These are phyloP conservation scores for Claviceps pazoutovae DNA, from an alignment of 2,329 filamentous ascomycete species.

Conservation along the genomic window DNA sequence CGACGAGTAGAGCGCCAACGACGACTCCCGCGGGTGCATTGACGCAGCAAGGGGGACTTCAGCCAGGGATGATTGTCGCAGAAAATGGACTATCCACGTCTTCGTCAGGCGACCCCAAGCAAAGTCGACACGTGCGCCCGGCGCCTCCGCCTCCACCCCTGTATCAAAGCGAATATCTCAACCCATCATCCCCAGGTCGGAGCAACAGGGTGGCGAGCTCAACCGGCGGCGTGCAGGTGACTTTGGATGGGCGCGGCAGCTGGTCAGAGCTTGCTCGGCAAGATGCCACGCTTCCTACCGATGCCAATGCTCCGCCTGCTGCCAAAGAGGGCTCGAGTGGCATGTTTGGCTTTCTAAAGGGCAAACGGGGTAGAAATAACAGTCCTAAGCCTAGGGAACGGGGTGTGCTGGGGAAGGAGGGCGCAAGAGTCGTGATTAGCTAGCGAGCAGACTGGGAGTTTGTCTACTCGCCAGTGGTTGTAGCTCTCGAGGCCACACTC, in stretches of 20 bases:
- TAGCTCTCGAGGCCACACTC: neutral
- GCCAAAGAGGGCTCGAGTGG: slow-evolving; percentile 53
- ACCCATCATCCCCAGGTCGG: slow-evolving; percentile 35
- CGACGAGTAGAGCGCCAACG: slow-evolving; percentile 29
- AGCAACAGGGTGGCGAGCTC: slow-evolving; percentile 61
- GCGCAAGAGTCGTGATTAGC: slow-evolving; percentile 68
- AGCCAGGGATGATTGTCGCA: slow-evolving; percentile 5
- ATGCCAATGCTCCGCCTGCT: slow-evolving; percentile 42
- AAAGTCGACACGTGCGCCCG: slow-evolving; percentile 13
- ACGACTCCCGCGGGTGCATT: slow-evolving; percentile 18
- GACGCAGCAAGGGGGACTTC: neutral
- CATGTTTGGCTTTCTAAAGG: slow-evolving; percentile 78
- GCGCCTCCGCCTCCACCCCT: slow-evolving; percentile 27
- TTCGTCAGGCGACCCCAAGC: slow-evolving; percentile 13
- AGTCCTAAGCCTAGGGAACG: slow-evolving; percentile 91
- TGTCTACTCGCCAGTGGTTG: neutral
- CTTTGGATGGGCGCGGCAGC: slow-evolving; percentile 74
- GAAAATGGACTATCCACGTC: slow-evolving; percentile 8
- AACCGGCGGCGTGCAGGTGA: slow-evolving; percentile 77
- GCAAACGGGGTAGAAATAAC: slow-evolving; percentile 80
- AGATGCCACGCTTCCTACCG: slow-evolving; percentile 58
- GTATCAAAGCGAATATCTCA: slow-evolving; percentile 33
- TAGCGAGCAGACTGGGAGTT: slow-evolving; percentile 18
- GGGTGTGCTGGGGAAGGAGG: slow-evolving; percentile 88
- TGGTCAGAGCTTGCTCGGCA: slow-evolving; percentile 86